These are phyloP conservation scores for Luvunga scandens DNA, from an alignment of 345 rosid species.

Conservation along the genomic window DNA sequence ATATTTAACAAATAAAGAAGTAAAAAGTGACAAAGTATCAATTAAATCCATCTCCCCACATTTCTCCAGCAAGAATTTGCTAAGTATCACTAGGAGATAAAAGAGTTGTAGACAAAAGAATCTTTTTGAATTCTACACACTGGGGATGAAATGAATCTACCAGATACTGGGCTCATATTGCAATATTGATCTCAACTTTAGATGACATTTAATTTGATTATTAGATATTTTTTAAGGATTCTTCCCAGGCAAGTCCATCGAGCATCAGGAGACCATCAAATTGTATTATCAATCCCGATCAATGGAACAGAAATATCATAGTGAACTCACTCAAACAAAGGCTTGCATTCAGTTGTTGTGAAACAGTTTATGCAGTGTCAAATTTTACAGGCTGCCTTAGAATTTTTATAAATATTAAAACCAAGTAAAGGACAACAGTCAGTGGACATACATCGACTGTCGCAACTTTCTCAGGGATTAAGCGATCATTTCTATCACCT, in stretches of 20 bases:
- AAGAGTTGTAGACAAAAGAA: neutral
- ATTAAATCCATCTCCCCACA: neutral
- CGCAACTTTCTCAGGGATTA: constrained; percentile 79
- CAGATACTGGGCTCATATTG: neutral
- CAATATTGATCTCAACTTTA: neutral
- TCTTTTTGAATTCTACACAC: neutral
- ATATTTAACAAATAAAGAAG: neutral
- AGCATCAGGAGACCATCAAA: neutral
- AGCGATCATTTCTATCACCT: constrained; percentile 90
- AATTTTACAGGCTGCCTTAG: constrained; percentile 7
- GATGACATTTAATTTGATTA: neutral
- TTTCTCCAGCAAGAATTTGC: neutral
- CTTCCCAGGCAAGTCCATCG: neutral
- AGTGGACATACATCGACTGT: constrained; percentile 52
- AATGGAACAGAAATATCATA: neutral
- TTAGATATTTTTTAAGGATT: neutral
- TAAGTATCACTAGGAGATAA: neutral
- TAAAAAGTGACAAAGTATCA: neutral
- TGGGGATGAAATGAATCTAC: neutral
- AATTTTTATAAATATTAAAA: neutral
- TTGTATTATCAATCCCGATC: neutral
- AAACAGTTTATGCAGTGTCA: neutral
- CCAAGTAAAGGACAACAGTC: constrained; percentile 13
- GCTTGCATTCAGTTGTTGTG: neutral
- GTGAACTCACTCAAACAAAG: neutral